Conservation (phyloP, 345 rosid genomes). For the Lepidium aucheri region DNA sequence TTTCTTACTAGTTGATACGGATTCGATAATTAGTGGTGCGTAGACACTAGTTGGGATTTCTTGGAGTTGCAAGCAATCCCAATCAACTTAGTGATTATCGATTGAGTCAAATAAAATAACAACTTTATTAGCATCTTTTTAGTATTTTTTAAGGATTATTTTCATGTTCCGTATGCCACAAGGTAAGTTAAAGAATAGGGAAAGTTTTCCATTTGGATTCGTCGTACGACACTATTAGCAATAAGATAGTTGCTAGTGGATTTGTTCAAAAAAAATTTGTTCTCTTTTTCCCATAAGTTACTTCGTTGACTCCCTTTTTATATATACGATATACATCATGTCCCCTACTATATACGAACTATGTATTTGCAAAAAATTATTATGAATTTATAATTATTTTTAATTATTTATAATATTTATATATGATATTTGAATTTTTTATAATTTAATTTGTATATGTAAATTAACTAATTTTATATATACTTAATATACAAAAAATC, state of each 20-base stretch:
- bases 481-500: too few species aligned
- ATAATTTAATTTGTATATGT: too few species aligned
- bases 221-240: constrained; percentile 20
- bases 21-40: constrained; percentile 11
- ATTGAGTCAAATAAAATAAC: constrained; percentile 7
- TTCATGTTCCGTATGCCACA: constrained; percentile 24
- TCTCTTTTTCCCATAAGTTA: constrained; percentile 21
- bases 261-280: constrained; percentile 19
- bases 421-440: too few species aligned
- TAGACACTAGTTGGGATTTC: not conserved
- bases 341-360: too few species aligned
- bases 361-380: too few species aligned
- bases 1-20: not conserved
- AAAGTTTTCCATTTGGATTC: constrained; percentile 6
- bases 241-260: constrained; percentile 14
- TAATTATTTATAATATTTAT: too few species aligned
- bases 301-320: constrained; percentile 20
- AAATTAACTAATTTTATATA: too few species aligned
- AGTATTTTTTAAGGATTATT: constrained; percentile 7
- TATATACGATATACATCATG: too few species aligned
- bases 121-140: constrained; percentile 4
- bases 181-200: constrained; percentile 19
- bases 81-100: constrained; percentile 20
- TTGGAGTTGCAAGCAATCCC: constrained; percentile 22
- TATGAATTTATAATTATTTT: too few species aligned